phyloP scores from a whole-genome alignment of 1,139 yeast genomes.

The Yamadazyma buinensis region DNA sequence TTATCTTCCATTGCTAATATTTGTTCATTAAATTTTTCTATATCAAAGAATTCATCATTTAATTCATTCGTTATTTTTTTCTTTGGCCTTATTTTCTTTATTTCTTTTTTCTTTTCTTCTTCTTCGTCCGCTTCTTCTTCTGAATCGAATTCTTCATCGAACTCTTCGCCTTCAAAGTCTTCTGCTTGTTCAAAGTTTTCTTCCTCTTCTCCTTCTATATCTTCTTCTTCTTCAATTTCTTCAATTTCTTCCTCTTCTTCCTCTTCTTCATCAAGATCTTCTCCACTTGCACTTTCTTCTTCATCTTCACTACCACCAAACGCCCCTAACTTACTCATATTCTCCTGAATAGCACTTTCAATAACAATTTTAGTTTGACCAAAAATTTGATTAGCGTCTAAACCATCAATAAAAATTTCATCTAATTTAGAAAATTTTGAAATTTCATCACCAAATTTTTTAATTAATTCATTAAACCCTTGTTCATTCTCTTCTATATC shows the following conservation, averaged over 20 bases:
- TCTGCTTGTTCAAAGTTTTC: conserved; percentile 12
- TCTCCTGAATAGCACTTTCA: conserved; percentile 26
- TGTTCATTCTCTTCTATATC: conserved; percentile 5
- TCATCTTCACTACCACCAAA: conserved; percentile 20
- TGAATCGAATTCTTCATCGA: conserved; percentile 6
- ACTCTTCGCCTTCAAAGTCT: conserved; percentile 3
- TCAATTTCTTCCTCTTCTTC: conserved; percentile 15
- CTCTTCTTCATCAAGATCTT: conserved; percentile 17
- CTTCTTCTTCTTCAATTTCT: conserved; percentile 13
- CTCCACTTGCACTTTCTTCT: conserved; percentile 12
- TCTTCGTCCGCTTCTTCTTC: conserved; percentile 3
- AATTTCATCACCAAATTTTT: conserved; percentile 61
- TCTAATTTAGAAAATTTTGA: conserved; percentile 67
- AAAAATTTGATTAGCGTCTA: conserved; percentile 90
- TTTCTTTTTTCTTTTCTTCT: conserved; percentile 17
- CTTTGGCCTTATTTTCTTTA: conserved; percentile 12
- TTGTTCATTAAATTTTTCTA: conserved; percentile 83
- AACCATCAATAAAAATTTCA: conserved; percentile 78
- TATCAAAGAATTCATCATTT: conserved; percentile 81
- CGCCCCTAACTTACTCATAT: conserved; percentile 30
- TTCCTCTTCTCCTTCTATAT: conserved; percentile 13
- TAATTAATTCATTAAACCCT: conserved; percentile 40
- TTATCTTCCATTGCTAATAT: conserved; percentile 57
- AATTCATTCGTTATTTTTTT: conserved; percentile 49
- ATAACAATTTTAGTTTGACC: conserved; percentile 86